Evolutionary conservation across 768 basidiomycete genomes (phyloP).

Genomic region (Phaeolepiota aurea): DNA sequence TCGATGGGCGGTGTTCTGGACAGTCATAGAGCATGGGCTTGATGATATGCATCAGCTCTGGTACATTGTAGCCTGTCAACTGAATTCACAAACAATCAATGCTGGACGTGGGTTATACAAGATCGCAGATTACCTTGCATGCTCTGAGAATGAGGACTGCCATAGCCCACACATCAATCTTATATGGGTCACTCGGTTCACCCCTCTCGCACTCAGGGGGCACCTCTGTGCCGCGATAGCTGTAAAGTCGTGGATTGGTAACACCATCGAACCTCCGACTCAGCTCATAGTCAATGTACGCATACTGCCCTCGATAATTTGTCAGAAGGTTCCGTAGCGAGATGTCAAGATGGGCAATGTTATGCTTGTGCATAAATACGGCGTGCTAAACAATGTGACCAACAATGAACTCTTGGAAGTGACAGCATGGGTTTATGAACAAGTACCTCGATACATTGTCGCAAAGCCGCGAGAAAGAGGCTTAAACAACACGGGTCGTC

Average conservation of each 20-base stretch:
- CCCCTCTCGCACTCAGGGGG: conserved; percentile 62
- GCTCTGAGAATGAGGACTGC: conserved; percentile 56
- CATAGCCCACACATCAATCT: conserved; percentile 69
- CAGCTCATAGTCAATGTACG: conserved; percentile 68
- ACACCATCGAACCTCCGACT: conserved; percentile 44
- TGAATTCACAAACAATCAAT: conserved; percentile 13
- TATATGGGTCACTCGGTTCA: conserved; percentile 48
- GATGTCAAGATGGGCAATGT: conserved; percentile 65
- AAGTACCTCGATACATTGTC: conserved; percentile 61
- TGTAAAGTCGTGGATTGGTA: conserved; percentile 26
- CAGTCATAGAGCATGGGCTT: conserved; percentile 51
- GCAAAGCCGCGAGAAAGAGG: conserved; percentile 46
- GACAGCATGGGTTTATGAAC: background rate
- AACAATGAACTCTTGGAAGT: background rate
- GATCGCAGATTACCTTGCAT: conserved; percentile 60
- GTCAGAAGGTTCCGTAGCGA: conserved; percentile 63
- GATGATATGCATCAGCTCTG: conserved; percentile 50
- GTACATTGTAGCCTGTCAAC: conserved; percentile 49
- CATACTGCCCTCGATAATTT: conserved; percentile 54
- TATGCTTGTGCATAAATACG: conserved; percentile 61
- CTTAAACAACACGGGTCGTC: conserved; percentile 41
- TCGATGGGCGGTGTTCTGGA: conserved; percentile 44
- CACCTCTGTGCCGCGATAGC: conserved; percentile 52
- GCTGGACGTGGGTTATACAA: background rate
- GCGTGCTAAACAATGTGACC: conserved; percentile 39